Percentiles rank a stretch among this genome's conserved stretches.
phyloP scores from a whole-genome alignment of 345 rosid species.

The Eucalyptus pauciflora region DNA sequence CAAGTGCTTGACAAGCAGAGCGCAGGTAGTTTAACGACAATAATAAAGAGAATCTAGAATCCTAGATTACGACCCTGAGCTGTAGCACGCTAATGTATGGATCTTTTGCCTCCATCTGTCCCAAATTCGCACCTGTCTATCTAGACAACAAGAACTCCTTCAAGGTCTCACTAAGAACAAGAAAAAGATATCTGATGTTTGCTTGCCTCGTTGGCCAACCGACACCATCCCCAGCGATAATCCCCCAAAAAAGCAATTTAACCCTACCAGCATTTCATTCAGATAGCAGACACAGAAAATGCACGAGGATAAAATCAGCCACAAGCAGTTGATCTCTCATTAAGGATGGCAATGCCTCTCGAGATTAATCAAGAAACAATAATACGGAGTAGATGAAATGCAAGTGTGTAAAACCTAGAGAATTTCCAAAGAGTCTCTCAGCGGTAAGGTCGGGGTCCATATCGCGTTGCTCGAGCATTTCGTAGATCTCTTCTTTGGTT shows the following conservation, averaged over 20 bases:
- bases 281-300: background rate
- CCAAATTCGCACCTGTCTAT: background rate
- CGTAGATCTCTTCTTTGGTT: background rate
- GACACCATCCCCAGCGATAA: background rate
- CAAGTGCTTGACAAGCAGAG: background rate
- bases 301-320: background rate
- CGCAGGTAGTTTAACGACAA: fast-evolving
- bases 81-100: background rate
- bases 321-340: too few relatives aligned
- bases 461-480: background rate
- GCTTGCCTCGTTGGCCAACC: background rate
- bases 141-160: background rate
- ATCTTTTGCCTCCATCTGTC: background rate
- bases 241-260: background rate
- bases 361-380: background rate
- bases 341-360: background rate
- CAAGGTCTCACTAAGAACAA: background rate
- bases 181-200: background rate
- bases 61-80: background rate
- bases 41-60: background rate
- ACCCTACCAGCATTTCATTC: background rate
- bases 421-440: background rate
- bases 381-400: background rate
- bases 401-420: background rate
- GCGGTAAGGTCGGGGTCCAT: background rate